Evolutionary conservation across 2,329 filamentous ascomycete genomes (phyloP).

Genomic region (Immersiporthe knoxdaviesiana): DNA sequence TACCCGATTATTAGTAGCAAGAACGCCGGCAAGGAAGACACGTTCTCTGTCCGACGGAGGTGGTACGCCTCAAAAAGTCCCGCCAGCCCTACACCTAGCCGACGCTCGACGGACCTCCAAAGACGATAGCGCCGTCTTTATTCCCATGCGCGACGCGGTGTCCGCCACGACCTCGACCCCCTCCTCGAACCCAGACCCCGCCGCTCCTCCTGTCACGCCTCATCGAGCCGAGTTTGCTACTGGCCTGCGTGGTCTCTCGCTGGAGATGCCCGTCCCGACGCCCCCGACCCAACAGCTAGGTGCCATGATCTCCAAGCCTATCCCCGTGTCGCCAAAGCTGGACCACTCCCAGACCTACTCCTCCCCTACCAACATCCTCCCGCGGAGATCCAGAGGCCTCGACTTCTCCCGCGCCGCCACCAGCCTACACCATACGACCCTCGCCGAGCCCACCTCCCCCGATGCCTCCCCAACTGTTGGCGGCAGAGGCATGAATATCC

Average conservation of each 20-base stretch:
- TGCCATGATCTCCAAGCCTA: conserved; percentile 53
- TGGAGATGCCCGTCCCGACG: conserved; percentile 62
- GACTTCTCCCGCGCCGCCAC: conserved; percentile 94
- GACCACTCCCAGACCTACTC: conserved; percentile 84
- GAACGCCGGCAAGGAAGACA: conserved; percentile 55
- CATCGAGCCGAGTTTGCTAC: conserved; percentile 64
- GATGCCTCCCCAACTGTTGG: conserved; percentile 88
- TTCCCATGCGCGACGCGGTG: conserved; percentile 38
- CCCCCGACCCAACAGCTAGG: conserved; percentile 42
- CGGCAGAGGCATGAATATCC: conserved; percentile 66
- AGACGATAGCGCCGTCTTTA: conserved; percentile 64
- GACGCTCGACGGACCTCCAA: conserved; percentile 62
- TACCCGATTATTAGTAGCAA: conserved; percentile 19
- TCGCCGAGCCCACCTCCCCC: conserved; percentile 85
- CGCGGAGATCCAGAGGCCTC: conserved; percentile 83
- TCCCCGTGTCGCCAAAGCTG: conserved; percentile 81
- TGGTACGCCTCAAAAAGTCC: conserved; percentile 58
- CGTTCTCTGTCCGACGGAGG: conserved; percentile 69
- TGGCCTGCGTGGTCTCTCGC: conserved; percentile 61
- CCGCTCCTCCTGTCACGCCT: conserved; percentile 68
- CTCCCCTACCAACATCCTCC: conserved; percentile 79
- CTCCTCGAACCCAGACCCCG: conserved; percentile 36
- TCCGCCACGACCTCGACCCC: conserved; percentile 32
- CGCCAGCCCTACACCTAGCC: conserved; percentile 60
- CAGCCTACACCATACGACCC: conserved; percentile 91